Base-by-base conservation (phyloP, 345 rosid species). In the Eucalyptus paniculata region DNA sequence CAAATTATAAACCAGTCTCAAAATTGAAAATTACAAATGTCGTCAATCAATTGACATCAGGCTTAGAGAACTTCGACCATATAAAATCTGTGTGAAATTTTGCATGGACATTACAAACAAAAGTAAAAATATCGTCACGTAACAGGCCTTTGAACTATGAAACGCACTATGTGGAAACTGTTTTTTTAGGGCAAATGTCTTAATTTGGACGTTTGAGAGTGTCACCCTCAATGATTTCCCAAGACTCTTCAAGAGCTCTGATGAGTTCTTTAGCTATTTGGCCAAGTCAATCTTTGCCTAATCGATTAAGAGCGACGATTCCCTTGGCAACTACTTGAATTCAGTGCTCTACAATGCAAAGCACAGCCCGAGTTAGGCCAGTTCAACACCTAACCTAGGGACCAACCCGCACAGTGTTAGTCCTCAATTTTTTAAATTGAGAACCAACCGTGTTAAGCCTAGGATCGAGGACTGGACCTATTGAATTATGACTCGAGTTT, bases 141-240 rank as follows among this genome's bases (percentile, higher is more conserved):
- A 26, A 60, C 16, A 6, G 8, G 69, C 32, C n/a, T 28, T 60
- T 34, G 21, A 69, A 34, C 26, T 69, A 9, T 34, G 81, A 19
- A 69, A 69, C 44, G 44, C 44, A 34, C 19, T 13, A 9, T 34
- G 11, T 5, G 81, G 86, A 50, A 15, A 40, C 10, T 26, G 56
- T n/a, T 2, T 16, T 40, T 88, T 86, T 89, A 94, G 95, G 95
- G 95, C 1, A 92, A 87, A 89, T 92, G 95, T 91, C 88, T 94
- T 90, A 90, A 53, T n/a, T 54, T 94, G 92, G 92, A 50, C 93
- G 50, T 93, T 93, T 53, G 47, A 89, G 62, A 28, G 13, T 21
- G 91, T 92, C 34, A 65, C 91, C 2, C 40, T 88, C 28, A 77
- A 45, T 17, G 83, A 89, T 65, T 53, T 92, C 72, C 60, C 89